phyloP scores from a whole-genome alignment of 2,329 filamentous ascomycete genomes.

The Sphaerostilbella broomeana region DNA sequence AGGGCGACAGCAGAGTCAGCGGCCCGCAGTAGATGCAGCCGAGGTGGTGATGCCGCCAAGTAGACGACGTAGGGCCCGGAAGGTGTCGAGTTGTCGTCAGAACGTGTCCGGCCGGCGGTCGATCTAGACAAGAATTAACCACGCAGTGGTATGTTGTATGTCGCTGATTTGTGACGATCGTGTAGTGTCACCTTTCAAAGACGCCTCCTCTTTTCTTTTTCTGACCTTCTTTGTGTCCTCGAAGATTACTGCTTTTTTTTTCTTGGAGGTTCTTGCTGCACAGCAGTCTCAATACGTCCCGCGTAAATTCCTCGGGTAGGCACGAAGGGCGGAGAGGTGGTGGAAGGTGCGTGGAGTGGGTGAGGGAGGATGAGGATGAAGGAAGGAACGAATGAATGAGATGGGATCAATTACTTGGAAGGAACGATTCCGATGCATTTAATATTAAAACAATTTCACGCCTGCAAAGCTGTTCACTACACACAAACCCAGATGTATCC shows the following conservation, averaged over 20 bases:
- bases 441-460: too few species aligned
- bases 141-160: slow-evolving; percentile 8
- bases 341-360: not conserved
- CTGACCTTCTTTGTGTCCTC: too few species aligned
- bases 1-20: slow-evolving; percentile 1
- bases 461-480: too few species aligned
- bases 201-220: too few species aligned
- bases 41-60: slow-evolving; percentile 2
- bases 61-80: not conserved
- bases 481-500: too few species aligned
- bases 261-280: not conserved
- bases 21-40: not conserved
- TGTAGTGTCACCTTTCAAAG: too few species aligned
- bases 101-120: slow-evolving; percentile 11
- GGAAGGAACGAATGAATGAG: not conserved
- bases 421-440: too few species aligned
- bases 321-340: not conserved
- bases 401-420: not conserved
- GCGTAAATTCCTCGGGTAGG: not conserved
- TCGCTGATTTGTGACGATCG: too few species aligned
- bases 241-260: not conserved
- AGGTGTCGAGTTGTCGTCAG: not conserved
- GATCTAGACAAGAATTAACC: slow-evolving; percentile 7
- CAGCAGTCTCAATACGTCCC: not conserved
- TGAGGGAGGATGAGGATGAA: not conserved